These are phyloP conservation scores for Odontarrhena argentea DNA, from an alignment of 345 rosid genomes.

Conservation along the genomic window DNA sequence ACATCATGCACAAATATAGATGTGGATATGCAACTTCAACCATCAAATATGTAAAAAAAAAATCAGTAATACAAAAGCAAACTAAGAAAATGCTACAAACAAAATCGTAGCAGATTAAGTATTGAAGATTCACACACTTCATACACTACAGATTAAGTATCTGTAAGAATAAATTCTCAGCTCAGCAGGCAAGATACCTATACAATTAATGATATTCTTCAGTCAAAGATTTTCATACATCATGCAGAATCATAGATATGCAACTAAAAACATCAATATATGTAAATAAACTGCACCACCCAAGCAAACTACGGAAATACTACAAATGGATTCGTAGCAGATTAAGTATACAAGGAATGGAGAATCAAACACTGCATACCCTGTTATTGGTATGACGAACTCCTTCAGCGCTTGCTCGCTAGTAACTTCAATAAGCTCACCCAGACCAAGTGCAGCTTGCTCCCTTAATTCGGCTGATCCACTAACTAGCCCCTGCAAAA, in stretches of 20 bases:
- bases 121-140: constrained; percentile 35
- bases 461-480: constrained; percentile 93
- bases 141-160: constrained; percentile 57
- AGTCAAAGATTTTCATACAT: too few species aligned
- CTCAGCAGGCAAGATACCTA: too few species aligned
- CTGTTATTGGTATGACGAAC: constrained; percentile 93
- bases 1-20: neutral
- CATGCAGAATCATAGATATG: neutral
- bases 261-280: constrained; percentile 12
- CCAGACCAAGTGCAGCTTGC: constrained; percentile 98
- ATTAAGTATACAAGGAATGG: constrained; percentile 19
- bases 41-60: constrained; percentile 14
- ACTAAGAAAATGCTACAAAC: constrained; percentile 6
- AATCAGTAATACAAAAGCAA: constrained; percentile 3
- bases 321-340: constrained; percentile 8
- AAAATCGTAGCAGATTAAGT: constrained; percentile 7
- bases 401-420: constrained; percentile 85
- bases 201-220: too few species aligned
- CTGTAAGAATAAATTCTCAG: too few species aligned
- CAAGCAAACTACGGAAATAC: constrained; percentile 5
- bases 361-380: constrained; percentile 55
- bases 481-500: constrained; percentile 72
- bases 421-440: constrained; percentile 96
- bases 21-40: constrained; percentile 5
- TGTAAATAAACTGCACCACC: constrained; percentile 24